These are phyloP conservation scores for Gossypium gossypioides DNA, from an alignment of 441 rosid species.

Conservation along the genomic window DNA sequence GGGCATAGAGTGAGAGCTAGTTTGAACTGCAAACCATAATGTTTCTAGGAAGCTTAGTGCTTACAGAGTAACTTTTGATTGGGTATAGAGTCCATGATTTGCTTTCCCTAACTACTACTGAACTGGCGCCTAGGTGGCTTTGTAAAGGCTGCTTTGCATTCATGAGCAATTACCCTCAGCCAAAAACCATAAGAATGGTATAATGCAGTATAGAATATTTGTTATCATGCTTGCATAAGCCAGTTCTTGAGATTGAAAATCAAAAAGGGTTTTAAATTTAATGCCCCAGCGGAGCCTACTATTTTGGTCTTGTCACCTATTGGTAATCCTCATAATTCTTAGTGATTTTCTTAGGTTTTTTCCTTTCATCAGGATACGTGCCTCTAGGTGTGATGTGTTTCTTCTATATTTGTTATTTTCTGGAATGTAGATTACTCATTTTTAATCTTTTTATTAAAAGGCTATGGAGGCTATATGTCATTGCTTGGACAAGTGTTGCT, in stretches of 20 bases:
- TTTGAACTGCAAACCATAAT: background rate
- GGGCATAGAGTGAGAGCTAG: background rate
- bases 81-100: background rate
- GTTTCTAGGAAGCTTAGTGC: background rate
- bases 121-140: background rate
- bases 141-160: background rate
- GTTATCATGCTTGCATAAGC: background rate
- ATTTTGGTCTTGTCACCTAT: background rate
- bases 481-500: background rate
- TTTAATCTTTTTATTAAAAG: background rate
- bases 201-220: background rate
- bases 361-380: background rate
- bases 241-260: background rate
- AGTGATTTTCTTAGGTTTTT: background rate
- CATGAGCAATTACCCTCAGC: background rate
- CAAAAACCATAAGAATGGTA: background rate
- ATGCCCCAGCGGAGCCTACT: background rate
- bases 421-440: background rate
- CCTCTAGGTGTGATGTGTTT: background rate
- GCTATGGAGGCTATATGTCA: background rate
- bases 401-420: background rate
- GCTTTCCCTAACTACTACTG: background rate
- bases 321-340: background rate
- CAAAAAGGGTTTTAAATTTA: background rate
- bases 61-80: background rate